phyloP scores from a whole-genome alignment of 1,284 basidiomycete genomes.

The Ganoderma sp. region DNA sequence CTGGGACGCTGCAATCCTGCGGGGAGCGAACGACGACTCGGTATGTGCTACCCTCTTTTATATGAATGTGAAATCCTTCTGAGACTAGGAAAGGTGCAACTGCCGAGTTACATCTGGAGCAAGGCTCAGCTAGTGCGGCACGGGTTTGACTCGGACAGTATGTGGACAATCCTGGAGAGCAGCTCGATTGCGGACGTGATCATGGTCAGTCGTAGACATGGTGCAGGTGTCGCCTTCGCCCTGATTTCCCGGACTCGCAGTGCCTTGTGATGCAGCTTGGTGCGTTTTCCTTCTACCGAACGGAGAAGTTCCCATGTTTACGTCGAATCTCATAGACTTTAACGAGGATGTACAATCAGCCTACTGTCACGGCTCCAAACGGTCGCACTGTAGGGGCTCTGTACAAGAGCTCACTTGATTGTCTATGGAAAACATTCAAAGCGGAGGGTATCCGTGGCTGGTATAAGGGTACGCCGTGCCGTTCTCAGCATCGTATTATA shows the following conservation, averaged over 20 bases:
- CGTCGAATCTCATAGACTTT: not conserved
- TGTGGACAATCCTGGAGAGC: conserved; percentile 86
- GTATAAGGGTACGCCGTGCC: not conserved
- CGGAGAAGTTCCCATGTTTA: too few species aligned
- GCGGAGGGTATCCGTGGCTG: not conserved
- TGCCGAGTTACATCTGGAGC: conserved; percentile 91
- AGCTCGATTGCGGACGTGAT: conserved; percentile 70
- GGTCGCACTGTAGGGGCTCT: not conserved
- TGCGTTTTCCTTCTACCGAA: too few species aligned
- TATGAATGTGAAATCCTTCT: too few species aligned
- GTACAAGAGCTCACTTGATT: not conserved
- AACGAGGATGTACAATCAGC: conserved; percentile 3
- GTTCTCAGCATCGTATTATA: too few species aligned
- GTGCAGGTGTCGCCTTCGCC: not conserved
- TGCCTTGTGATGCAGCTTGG: not conserved
- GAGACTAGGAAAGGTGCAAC: conserved; percentile 66
- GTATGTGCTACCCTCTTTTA: conserved; percentile 44
- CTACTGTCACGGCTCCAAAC: not conserved
- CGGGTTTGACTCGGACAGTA: conserved; percentile 70
- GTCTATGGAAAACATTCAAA: not conserved
- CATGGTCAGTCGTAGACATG: not conserved
- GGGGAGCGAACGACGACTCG: conserved; percentile 79
- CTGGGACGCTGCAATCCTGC: conserved; percentile 86
- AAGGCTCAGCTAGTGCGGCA: conserved; percentile 73
- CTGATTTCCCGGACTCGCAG: not conserved